phyloP scores from a whole-genome alignment of 768 basidiomycete species.

The Russula abietina region DNA sequence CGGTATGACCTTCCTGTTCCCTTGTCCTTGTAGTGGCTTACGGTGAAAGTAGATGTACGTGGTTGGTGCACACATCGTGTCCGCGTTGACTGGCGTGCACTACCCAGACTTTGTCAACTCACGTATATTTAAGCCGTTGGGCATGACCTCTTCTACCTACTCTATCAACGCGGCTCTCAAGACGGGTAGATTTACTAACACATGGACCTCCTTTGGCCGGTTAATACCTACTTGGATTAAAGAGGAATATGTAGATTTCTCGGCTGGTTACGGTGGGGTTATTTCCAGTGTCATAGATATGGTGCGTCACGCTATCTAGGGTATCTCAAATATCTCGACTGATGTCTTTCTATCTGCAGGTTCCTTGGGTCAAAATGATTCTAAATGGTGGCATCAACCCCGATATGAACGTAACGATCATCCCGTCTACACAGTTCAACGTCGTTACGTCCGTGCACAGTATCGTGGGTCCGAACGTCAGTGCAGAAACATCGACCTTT shows the following conservation, averaged over 20 bases:
- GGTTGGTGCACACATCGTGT: constrained; percentile 33
- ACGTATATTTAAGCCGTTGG: constrained; percentile 38
- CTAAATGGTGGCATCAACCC: constrained; percentile 34
- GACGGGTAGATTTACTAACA: constrained; percentile 33
- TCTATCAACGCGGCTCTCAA: too few relatives aligned
- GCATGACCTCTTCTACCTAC: too few relatives aligned
- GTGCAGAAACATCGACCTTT: constrained; percentile 14
- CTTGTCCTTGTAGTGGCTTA: neutral
- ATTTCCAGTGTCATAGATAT: constrained; percentile 41
- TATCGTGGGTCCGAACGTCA: constrained; percentile 23
- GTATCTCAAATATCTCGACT: neutral
- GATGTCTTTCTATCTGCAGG: constrained; percentile 28
- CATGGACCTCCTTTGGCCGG: constrained; percentile 33
- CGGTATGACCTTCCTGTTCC: constrained; percentile 25
- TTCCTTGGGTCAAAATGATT: constrained; percentile 36
- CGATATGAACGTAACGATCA: constrained; percentile 30
- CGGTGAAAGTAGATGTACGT: constrained; percentile 36
- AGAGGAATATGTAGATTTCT: constrained; percentile 26
- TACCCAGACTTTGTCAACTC: constrained; percentile 39
- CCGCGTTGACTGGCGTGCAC: constrained; percentile 29
- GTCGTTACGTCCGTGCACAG: constrained; percentile 33
- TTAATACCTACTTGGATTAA: constrained; percentile 32
- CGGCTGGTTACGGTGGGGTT: constrained; percentile 39
- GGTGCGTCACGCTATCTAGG: constrained; percentile 29
- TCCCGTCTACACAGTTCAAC: constrained; percentile 32